phyloP scores from a whole-genome alignment of 1,284 basidiomycete genomes.

The Phenoliferia sp. region DNA sequence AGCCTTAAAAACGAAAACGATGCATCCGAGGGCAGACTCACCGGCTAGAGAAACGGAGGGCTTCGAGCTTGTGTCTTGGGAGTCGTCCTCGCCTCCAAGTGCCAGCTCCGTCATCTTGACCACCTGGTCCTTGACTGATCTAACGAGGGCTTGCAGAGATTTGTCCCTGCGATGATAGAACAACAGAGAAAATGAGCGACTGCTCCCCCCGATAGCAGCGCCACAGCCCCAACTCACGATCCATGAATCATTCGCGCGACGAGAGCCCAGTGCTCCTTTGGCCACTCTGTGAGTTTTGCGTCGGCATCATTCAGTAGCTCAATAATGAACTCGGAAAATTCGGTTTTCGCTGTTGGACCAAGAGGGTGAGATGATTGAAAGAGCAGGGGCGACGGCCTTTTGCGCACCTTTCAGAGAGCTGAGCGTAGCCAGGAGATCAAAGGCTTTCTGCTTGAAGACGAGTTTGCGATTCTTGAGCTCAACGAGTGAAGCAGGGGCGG shows the following conservation, averaged over 20 bases:
- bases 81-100: constrained; percentile 18
- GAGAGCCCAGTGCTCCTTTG: constrained; percentile 53
- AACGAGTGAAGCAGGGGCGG: constrained; percentile 34
- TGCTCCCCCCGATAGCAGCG: not conserved
- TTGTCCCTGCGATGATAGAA: constrained; percentile 56
- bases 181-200: not conserved
- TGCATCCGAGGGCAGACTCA: not conserved
- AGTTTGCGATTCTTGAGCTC: constrained; percentile 58
- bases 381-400: not conserved
- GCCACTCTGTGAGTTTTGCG: constrained; percentile 48
- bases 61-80: constrained; percentile 18
- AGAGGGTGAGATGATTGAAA: not conserved
- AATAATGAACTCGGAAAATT: constrained; percentile 14
- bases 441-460: constrained; percentile 67
- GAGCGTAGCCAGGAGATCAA: constrained; percentile 61
- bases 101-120: not conserved
- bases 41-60: not conserved
- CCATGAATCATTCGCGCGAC: constrained; percentile 37
- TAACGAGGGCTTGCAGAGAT: constrained; percentile 55
- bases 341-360: not conserved
- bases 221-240: constrained; percentile 11
- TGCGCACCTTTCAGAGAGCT: constrained; percentile 72
- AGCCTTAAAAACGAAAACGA: not conserved
- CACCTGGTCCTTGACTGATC: constrained; percentile 60
- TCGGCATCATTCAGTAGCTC: constrained; percentile 4